A percentile compares a stretch with the other conserved stretches of the same genome.
Evolutionary conservation across 768 basidiomycete species (phyloP).

Genomic region (Suillus subaureus): DNA sequence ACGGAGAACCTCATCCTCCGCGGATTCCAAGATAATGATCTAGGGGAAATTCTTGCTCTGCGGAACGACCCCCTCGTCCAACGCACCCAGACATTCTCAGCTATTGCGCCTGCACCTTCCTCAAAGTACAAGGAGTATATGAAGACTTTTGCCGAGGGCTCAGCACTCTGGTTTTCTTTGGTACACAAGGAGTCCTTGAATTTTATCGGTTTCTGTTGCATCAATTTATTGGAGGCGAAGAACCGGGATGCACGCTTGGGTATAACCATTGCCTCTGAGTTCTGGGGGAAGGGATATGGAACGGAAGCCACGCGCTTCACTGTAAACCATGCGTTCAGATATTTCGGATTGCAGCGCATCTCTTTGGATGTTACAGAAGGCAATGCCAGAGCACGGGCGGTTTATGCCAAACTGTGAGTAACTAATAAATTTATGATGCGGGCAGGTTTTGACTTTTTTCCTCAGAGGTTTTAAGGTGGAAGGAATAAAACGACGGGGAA

Average conservation of each 20-base stretch:
- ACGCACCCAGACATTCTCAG: neutral
- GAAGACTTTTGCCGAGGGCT: slow-evolving; percentile 3
- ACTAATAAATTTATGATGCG: neutral
- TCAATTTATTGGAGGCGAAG: slow-evolving; percentile 22
- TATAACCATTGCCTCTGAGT: slow-evolving; percentile 23
- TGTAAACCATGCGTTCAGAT: slow-evolving; percentile 36
- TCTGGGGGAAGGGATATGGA: slow-evolving; percentile 39
- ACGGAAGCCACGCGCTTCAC: slow-evolving; percentile 37
- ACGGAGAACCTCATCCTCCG: slow-evolving; percentile 29
- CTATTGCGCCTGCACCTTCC: neutral
- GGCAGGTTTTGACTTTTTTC: neutral
- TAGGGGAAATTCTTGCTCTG: slow-evolving; percentile 21
- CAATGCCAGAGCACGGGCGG: slow-evolving; percentile 34
- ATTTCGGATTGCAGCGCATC: slow-evolving; percentile 39
- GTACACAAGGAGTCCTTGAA: slow-evolving; percentile 15
- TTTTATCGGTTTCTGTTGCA: slow-evolving; percentile 26
- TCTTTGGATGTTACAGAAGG: slow-evolving; percentile 36
- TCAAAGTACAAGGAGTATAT: neutral
- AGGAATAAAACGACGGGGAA: slow-evolving; percentile 21
- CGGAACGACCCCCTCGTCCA: slow-evolving; percentile 26
- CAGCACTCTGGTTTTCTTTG: slow-evolving; percentile 23
- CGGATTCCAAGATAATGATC: slow-evolving; percentile 24
- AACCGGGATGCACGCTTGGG: slow-evolving; percentile 30
- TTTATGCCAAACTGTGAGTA: slow-evolving; percentile 41
- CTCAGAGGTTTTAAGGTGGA: slow-evolving; percentile 36